Evolutionary conservation across 305 asterid genomes (phyloP), one percentile per base, ranked within the genome.

Genomic region (Solanum hybrid): DNA sequence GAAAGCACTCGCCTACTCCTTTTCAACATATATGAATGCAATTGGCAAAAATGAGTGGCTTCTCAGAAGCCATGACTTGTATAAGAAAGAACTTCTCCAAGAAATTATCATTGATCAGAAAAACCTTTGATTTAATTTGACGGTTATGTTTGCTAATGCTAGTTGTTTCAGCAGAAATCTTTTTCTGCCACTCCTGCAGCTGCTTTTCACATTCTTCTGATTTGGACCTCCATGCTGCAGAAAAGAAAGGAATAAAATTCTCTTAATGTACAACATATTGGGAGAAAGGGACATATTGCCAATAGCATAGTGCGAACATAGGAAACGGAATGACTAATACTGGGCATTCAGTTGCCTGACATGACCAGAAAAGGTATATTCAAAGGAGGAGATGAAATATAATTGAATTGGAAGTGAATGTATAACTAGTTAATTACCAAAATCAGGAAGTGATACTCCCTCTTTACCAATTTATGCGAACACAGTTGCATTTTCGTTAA

Each of bases 121-220:
- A 61, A 88, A 97, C 99, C 99, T 97, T 97, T 34, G 98, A 93
- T 92, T 96, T 97, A 89, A 94, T 97, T 91, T 94, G 98, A 89
- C 98, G 99, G 88, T 93, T 95, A 93, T 94, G 98, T 92, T 98
- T 97, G 92, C 95, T 92, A 90, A 98, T 95, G 93, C 94, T 96
- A 86, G 98, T 97, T 89, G 99, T 98, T 78, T 97, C 98, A 91
- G 97, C 95, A 67, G 99, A 96, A 40, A 94, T 95, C 94, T 94
- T 96, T 93, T 92, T 96, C 94, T 94, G 93, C 98, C 95, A 96
- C 89, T 93, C 94, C 93, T 95, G 97, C 90, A 98, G 94, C 81
- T 95, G 97, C 92, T 33, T 95, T 90, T 98, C 99, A 78, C 99
- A 97, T 67, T 93, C 98, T 92, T 97, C 98, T 69, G 97, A 92